Evolutionary conservation across 2,329 filamentous ascomycete species (phyloP).

Genomic region (Penicillium hesseltinei): DNA sequence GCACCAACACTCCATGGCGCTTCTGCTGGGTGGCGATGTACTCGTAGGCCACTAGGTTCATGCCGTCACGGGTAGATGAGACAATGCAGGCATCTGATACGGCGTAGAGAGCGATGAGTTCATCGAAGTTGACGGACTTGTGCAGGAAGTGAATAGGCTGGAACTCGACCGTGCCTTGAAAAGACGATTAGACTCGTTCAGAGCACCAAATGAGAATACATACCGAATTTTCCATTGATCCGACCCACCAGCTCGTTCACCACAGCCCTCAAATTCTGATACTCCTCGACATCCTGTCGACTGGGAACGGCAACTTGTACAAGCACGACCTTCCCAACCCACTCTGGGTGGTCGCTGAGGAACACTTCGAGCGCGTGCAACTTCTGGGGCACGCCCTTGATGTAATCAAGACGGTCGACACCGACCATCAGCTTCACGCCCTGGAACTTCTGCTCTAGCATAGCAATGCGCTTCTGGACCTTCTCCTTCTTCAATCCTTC

Average conservation of each 20-base stretch:
- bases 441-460: conserved; percentile 85
- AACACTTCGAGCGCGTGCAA: conserved; percentile 95
- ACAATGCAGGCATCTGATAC: conserved; percentile 91
- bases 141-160: conserved; percentile 99
- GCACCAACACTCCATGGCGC: conserved; percentile 87
- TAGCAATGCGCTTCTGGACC: conserved; percentile 82
- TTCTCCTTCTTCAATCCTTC: conserved; percentile 81
- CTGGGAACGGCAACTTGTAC: conserved; percentile 95
- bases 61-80: conserved; percentile 93
- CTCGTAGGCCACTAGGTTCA: conserved; percentile 98
- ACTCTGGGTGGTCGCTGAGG: conserved; percentile 93
- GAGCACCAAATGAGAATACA: conserved; percentile 15
- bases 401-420: conserved; percentile 95
- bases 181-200: conserved; percentile 14
- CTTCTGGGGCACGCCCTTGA: conserved; percentile 98
- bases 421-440: conserved; percentile 96
- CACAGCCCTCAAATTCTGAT: conserved; percentile 90
- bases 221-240: conserved; percentile 91
- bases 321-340: conserved; percentile 95
- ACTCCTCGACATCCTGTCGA: conserved; percentile 93
- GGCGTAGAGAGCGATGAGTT: conserved; percentile 89
- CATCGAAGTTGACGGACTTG: conserved; percentile 91
- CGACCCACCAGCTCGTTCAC: conserved; percentile 95
- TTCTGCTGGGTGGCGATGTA: conserved; percentile 94
- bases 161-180: conserved; percentile 81